Base-by-base conservation (phyloP, 2,329 filamentous ascomycete genomes). In the Fusarium anthophilum region DNA sequence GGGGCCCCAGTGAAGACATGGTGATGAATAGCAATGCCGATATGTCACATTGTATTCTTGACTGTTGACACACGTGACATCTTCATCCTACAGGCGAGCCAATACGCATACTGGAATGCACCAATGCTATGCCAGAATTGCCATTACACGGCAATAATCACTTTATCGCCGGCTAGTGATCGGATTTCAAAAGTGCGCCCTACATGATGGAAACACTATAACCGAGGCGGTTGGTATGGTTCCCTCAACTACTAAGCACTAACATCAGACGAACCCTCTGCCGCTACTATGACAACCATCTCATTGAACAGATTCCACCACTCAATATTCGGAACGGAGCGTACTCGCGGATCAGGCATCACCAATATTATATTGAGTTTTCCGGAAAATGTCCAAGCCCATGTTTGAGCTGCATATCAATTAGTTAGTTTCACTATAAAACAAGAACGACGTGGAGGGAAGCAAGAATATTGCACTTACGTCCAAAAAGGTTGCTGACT, bases 401-500 rank as follows among this genome's bases (percentile, higher is more conserved):
- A 67, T 14, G 44, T 44, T 50, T 67, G 64, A 32, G 64, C 64
- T 67, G 22, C 11, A 4, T 18, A 6, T 24, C 11, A 20, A 14
- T 2, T 1, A 11, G 11, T 59, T 3, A 51, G 26, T 24, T 15
- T 5, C 14, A 7, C 2, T 8, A 5, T 17, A 30, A 14, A 26
- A 17, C 5, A 18, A 9, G 12, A 10, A 3, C 14, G 22, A 10
- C 15, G 6, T 20, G 4, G 24, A 30, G 3, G 5, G n/a, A 9
- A 13, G 8, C 2, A 35, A 7, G 5, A 32, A 7, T 3, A 2
- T n/a, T 35, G 10, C 4, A 66, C 64, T 58, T 45, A 59, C 61
- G 61, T 0, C 61, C 64, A 22, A 67, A 67, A 18, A 43, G 41
- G 32, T 58, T 59, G 32, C 62, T 67, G 11, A 66, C 60, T n/a